Base-by-base conservation (phyloP, 257 asterid genomes). In the Solanum pinnatisectum region DNA sequence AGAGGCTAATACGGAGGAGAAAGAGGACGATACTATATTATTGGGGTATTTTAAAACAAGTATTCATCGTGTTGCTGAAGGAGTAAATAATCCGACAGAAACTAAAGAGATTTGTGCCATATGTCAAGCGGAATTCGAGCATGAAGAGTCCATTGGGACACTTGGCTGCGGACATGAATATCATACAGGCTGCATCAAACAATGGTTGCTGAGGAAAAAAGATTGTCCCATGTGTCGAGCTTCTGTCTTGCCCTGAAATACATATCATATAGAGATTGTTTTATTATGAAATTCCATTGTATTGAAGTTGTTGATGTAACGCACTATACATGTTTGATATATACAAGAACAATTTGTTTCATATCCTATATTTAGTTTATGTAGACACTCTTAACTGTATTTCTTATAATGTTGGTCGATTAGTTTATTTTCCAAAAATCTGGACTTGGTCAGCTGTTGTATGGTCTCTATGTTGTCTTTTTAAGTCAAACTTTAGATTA, bases 101-200 rank as follows among this genome's bases (percentile, higher is more conserved):
- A 44, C 0, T 44, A 0, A 59, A 59, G 67, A 59, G 5, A 59
- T 20, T 18, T 59, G 67, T 59, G 67, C 4, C 67, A 59, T 20
- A 59, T 59, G 67, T 59, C 25, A 18, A 18, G 25, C 5, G 3
- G 12, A 3, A 18, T 59, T 20, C 20, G 67, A 59, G 67, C 67
- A 20, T 20, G 5, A 56, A 56, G 67, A 20, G 11, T 18, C 67
- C 5, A 20, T 59, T 18, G 67, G 25, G 67, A 3, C 16, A 20
- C 87, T 88, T 5, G 13, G 7, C 2, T 88, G 87, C 5, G 68
- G 67, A 6, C 85, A 88, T 1, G 89, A 88, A 39, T 88, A 25
- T 12, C 87, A 52, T 23, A 59, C 25, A 1, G 18, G 84, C 1
- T 88, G 90, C 79, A 84, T 88, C 14, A 49, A 73, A 25, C 60